phyloP scores from a whole-genome alignment of 208 protist genomes.

The Acanthamoeba rhysodes region DNA sequence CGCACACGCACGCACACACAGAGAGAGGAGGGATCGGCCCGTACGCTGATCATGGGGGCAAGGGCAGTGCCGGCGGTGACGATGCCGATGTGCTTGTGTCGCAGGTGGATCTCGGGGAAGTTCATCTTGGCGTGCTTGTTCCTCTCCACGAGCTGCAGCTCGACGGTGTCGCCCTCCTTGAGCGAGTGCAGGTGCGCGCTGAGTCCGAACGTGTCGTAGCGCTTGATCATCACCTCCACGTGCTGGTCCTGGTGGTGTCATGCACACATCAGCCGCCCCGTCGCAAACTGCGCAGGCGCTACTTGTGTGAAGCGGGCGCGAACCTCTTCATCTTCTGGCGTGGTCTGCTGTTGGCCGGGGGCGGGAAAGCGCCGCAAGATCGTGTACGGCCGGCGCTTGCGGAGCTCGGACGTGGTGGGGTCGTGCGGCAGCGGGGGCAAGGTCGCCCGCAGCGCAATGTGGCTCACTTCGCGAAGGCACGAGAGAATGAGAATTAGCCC shows the following conservation, averaged over 20 bases:
- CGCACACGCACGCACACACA: neutral
- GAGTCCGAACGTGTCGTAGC: conserved; percentile 52
- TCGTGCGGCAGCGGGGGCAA: conserved; percentile 47
- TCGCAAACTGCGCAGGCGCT: neutral
- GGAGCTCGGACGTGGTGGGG: neutral
- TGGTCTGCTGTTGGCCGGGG: neutral
- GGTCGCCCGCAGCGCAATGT: neutral
- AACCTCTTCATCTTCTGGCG: neutral
- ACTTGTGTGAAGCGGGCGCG: neutral
- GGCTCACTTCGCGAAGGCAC: neutral
- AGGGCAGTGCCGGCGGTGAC: conserved; percentile 56
- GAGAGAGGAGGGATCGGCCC: neutral
- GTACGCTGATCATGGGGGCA: conserved; percentile 54
- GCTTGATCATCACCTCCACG: conserved; percentile 54
- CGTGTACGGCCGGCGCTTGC: conserved; percentile 20
- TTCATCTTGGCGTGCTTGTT: conserved; percentile 9
- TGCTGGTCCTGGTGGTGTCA: neutral
- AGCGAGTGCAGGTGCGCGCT: neutral
- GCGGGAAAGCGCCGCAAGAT: conserved; percentile 33
- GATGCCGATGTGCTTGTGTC: conserved; percentile 59
- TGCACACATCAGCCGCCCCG: neutral
- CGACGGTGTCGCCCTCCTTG: conserved; percentile 9
- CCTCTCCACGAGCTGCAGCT: neutral
- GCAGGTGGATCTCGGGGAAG: conserved; percentile 17
- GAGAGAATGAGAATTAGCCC: neutral